Evolutionary conservation across 257 asterid genomes (phyloP).

Genomic region (Cruciata laevipes): DNA sequence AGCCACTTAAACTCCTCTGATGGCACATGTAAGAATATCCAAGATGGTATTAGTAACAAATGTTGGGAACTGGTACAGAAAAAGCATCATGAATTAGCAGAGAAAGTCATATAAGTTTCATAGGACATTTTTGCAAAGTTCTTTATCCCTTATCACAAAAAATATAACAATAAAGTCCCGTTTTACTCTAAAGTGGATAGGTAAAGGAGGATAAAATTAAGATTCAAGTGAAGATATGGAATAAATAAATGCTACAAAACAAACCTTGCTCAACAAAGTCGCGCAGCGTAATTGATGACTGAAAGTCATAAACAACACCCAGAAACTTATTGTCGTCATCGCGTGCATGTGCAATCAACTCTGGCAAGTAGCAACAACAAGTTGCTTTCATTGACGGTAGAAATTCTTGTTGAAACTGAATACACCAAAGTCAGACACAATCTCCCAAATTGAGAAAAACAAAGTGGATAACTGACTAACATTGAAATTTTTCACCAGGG

Average conservation of each 20-base stretch:
- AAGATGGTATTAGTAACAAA: not conserved
- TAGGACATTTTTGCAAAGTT: not conserved
- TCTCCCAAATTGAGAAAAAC: not conserved
- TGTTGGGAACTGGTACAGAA: not conserved
- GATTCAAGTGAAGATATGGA: not conserved
- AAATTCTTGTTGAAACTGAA: not conserved
- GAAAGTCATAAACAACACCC: slow-evolving; percentile 5
- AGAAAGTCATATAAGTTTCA: not conserved
- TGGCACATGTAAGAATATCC: not conserved
- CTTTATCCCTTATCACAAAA: not conserved
- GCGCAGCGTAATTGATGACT: not conserved
- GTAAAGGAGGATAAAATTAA: not conserved
- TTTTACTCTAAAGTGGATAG: not conserved
- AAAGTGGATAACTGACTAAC: not conserved
- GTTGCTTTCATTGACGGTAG: not conserved
- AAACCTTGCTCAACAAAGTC: not conserved
- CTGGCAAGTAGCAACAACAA: not conserved
- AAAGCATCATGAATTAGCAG: not conserved
- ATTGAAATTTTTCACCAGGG: not conserved
- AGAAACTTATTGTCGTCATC: not conserved
- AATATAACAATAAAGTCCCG: not conserved
- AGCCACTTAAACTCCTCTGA: not conserved
- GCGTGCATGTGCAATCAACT: not conserved
- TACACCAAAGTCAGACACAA: not conserved
- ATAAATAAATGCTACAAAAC: not conserved